A percentile compares a stretch with the other conserved stretches of the same genome.
phyloP scores from a whole-genome alignment of 2,329 filamentous ascomycete species.

The Venturia carpophila region DNA sequence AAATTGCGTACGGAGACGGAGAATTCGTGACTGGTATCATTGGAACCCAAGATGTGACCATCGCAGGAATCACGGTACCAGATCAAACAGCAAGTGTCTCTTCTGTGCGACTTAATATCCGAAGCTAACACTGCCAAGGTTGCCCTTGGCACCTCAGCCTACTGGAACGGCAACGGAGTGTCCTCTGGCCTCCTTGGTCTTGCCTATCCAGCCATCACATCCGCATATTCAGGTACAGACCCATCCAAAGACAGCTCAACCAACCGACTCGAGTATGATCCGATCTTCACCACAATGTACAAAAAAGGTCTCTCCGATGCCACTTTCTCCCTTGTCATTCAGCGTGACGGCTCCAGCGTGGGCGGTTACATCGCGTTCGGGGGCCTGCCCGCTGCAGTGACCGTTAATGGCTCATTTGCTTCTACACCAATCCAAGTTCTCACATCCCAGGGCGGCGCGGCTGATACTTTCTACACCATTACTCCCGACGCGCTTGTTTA shows the following conservation, averaged over 20 bases:
- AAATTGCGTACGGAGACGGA: slow-evolving; percentile 39
- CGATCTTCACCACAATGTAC: slow-evolving; percentile 45
- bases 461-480: slow-evolving; percentile 32
- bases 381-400: slow-evolving; percentile 40
- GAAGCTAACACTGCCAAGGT: slow-evolving; percentile 26
- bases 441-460: slow-evolving; percentile 20
- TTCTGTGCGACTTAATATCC: not conserved
- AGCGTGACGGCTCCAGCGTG: slow-evolving; percentile 24
- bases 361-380: slow-evolving; percentile 44
- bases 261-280: slow-evolving; percentile 37
- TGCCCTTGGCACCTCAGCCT: slow-evolving; percentile 38
- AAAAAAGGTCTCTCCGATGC: slow-evolving; percentile 36
- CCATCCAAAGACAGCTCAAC: slow-evolving; percentile 21
- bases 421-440: slow-evolving; percentile 32
- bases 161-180: slow-evolving; percentile 38
- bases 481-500: slow-evolving; percentile 29
- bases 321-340: slow-evolving; percentile 44
- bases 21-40: slow-evolving; percentile 35
- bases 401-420: slow-evolving; percentile 29
- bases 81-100: slow-evolving; percentile 27
- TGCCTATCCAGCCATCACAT: slow-evolving; percentile 43
- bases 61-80: slow-evolving; percentile 40
- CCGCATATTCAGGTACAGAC: slow-evolving; percentile 30
- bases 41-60: slow-evolving; percentile 35
- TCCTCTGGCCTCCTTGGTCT: slow-evolving; percentile 46